These are phyloP conservation scores for Lycium barbarum DNA, from an alignment of 257 asterid genomes.

Conservation along the genomic window DNA sequence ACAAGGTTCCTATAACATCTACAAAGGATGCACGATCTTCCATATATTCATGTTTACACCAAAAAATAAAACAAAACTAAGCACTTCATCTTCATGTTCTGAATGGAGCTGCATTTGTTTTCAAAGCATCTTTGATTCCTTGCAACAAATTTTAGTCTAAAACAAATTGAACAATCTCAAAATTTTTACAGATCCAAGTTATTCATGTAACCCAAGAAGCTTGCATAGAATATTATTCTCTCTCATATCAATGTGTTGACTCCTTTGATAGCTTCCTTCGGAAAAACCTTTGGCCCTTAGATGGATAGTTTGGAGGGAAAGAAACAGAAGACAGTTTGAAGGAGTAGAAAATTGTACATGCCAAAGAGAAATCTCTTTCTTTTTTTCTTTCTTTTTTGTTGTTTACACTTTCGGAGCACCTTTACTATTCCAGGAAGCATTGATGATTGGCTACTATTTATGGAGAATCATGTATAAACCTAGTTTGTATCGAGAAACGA, in stretches of 20 bases:
- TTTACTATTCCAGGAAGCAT: neutral
- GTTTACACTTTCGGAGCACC: neutral
- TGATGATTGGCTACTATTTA: neutral
- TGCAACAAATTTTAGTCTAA: neutral
- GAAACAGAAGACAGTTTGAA: neutral
- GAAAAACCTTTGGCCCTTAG: neutral
- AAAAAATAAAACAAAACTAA: too few relatives aligned
- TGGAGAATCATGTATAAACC: neutral
- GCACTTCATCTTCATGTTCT: too few relatives aligned
- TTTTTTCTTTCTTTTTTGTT: neutral
- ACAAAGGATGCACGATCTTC: too few relatives aligned
- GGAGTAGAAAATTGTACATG: neutral
- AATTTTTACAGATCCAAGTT: conserved; percentile 18
- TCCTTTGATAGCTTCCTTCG: neutral
- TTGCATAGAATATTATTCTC: conserved; percentile 4
- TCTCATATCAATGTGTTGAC: conserved; percentile 12
- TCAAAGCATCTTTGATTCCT: too few relatives aligned
- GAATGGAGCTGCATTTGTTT: too few relatives aligned
- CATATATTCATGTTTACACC: too few relatives aligned
- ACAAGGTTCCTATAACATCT: too few relatives aligned
- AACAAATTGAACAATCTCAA: conserved; percentile 6
- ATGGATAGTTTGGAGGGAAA: neutral
- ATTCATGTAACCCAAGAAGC: neutral
- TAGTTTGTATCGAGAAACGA: conserved; percentile 47
- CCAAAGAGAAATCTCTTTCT: neutral